Evolutionary conservation across 345 rosid species (phyloP).

Genomic region (Gossypium rotundifolium): DNA sequence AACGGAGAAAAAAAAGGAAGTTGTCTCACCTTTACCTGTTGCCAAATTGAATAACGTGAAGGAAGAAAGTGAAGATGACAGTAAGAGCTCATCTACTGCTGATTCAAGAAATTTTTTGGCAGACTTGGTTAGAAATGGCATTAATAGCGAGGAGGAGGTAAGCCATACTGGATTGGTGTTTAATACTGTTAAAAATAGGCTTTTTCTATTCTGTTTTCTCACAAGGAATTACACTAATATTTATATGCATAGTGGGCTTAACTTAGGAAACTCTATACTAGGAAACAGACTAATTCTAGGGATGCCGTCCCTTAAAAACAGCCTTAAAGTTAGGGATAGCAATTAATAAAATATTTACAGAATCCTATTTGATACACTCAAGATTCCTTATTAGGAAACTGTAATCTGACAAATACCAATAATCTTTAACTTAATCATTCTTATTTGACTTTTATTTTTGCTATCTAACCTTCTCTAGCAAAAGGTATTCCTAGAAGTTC

Average conservation of each 20-base stretch:
- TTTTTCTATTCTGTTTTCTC: too few species aligned
- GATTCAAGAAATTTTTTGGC: slow-evolving; percentile 40
- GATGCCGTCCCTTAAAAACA: too few species aligned
- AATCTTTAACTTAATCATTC: not conserved
- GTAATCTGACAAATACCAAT: too few species aligned
- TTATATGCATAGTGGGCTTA: too few species aligned
- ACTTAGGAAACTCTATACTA: too few species aligned
- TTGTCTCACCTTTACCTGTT: slow-evolving; percentile 26
- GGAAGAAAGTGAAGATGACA: slow-evolving; percentile 52
- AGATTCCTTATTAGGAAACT: too few species aligned
- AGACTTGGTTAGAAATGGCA: slow-evolving; percentile 29
- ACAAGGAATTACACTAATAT: too few species aligned
- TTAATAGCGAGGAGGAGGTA: slow-evolving; percentile 44
- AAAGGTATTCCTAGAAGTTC: not conserved
- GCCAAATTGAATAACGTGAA: slow-evolving; percentile 44
- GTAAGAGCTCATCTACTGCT: slow-evolving; percentile 38
- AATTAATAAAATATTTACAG: too few species aligned
- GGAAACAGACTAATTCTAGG: too few species aligned
- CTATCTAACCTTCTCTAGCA: not conserved
- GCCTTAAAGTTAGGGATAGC: too few species aligned
- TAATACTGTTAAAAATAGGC: too few species aligned
- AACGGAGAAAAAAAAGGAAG: slow-evolving; percentile 39
- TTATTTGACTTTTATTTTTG: not conserved
- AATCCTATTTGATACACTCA: too few species aligned
- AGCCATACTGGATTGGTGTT: slow-evolving; percentile 16